Percentiles rank a stretch among this genome's conserved stretches.
Evolutionary conservation across 352 stramenopile genomes (phyloP).

Genomic region (Phytopythium delawarense): DNA sequence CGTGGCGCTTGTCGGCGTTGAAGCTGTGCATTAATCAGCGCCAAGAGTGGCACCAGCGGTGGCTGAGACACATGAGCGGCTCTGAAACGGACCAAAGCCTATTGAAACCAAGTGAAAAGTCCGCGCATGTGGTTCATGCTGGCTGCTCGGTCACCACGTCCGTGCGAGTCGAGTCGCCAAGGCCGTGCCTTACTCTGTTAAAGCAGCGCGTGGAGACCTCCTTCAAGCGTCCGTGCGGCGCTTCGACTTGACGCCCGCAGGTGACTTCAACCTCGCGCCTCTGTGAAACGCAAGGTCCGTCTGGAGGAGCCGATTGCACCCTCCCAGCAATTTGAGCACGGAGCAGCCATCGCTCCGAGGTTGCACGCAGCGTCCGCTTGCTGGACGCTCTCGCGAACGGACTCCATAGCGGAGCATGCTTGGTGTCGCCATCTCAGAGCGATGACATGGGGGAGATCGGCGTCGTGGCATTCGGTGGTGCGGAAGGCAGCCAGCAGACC

Average conservation of each 20-base stretch:
- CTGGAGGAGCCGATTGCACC: background rate
- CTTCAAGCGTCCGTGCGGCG: background rate
- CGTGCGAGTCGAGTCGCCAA: background rate
- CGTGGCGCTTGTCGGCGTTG: background rate
- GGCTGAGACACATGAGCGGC: background rate
- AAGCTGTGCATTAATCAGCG: background rate
- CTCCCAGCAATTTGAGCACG: background rate
- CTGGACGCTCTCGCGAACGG: too few species aligned
- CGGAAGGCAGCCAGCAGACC: too few species aligned
- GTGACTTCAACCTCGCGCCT: background rate
- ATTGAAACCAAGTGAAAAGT: background rate
- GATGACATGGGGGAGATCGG: too few species aligned
- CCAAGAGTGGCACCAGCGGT: background rate
- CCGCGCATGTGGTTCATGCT: background rate
- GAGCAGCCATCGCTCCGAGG: too few species aligned
- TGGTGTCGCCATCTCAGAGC: too few species aligned
- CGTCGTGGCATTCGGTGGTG: too few species aligned
- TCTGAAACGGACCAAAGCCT: background rate
- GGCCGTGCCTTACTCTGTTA: background rate
- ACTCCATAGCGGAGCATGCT: too few species aligned
- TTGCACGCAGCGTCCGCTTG: too few species aligned
- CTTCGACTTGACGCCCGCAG: constrained; percentile 2
- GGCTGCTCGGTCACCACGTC: too few species aligned
- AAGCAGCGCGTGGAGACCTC: background rate
- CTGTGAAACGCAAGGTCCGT: constrained; percentile 1